phyloP scores from a whole-genome alignment of 2,329 filamentous ascomycete genomes.

The Colletotrichum acutatum region DNA sequence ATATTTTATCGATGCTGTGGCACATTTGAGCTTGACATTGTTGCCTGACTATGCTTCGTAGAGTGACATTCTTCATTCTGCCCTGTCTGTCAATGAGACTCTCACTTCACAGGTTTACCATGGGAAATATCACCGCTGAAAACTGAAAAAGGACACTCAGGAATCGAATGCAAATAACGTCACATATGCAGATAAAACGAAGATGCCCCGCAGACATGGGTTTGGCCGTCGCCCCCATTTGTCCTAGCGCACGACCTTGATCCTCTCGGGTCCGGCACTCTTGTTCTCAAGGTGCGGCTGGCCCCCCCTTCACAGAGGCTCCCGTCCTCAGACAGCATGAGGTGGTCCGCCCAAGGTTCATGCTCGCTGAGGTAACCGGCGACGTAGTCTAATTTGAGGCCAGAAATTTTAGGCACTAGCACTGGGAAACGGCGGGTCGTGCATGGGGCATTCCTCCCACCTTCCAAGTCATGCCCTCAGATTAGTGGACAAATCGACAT shows the following conservation, averaged over 20 bases:
- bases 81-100: neutral
- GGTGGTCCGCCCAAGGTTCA: constrained; percentile 3
- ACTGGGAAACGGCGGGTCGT: constrained; percentile 24
- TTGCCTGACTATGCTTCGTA: too few relatives aligned
- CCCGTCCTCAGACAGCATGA: neutral
- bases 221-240: constrained; percentile 15
- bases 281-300: neutral
- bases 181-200: constrained; percentile 28
- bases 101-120: neutral
- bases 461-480: constrained; percentile 34
- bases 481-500: constrained; percentile 35
- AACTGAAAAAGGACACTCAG: neutral
- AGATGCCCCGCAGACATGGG: constrained; percentile 20
- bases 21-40: too few relatives aligned
- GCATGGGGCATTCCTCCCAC: constrained; percentile 33
- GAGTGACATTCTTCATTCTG: neutral
- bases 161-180: constrained; percentile 20
- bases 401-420: constrained; percentile 30
- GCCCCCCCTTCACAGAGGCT: neutral
- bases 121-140: neutral
- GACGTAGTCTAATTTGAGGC: constrained; percentile 30
- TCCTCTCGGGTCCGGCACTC: constrained; percentile 7
- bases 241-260: constrained; percentile 12
- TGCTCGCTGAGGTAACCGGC: constrained; percentile 31
- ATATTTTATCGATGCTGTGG: too few relatives aligned